Conservation (phyloP, 2,329 filamentous ascomycete species). For the Hypocreales sp. region DNA sequence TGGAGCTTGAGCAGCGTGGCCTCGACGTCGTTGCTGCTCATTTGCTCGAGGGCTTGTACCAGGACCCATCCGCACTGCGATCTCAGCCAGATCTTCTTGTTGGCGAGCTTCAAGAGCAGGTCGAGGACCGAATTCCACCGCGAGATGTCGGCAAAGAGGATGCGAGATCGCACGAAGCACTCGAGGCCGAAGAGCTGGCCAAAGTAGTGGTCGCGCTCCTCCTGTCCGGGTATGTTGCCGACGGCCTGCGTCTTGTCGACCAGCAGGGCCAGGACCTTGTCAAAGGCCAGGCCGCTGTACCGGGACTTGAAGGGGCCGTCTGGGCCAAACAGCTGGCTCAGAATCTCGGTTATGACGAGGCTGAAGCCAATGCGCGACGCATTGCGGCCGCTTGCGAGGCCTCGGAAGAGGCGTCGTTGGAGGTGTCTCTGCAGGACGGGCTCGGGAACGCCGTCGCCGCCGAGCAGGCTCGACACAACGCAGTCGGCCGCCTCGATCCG, state of each 20-base stretch:
- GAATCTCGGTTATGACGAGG: slow-evolving; percentile 68
- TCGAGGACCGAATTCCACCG: slow-evolving; percentile 56
- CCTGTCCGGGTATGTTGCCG: slow-evolving; percentile 46
- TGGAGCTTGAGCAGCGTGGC: slow-evolving; percentile 46
- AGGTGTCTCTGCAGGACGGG: slow-evolving; percentile 40
- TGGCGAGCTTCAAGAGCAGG: slow-evolving; percentile 56
- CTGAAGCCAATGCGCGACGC: slow-evolving; percentile 81
- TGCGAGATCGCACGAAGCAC: slow-evolving; percentile 65
- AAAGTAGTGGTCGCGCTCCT: slow-evolving; percentile 73
- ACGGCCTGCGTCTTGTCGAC: slow-evolving; percentile 38
- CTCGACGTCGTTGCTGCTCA: slow-evolving; percentile 41
- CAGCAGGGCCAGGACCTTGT: slow-evolving; percentile 35
- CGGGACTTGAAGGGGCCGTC: slow-evolving; percentile 26
- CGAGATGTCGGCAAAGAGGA: slow-evolving; percentile 46
- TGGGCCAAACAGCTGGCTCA: slow-evolving; percentile 52
- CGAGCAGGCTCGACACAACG: slow-evolving; percentile 40
- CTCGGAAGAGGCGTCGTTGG: slow-evolving; percentile 61
- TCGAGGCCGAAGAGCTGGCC: slow-evolving; percentile 80
- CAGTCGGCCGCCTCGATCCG: slow-evolving; percentile 43
- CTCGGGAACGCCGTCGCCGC: slow-evolving; percentile 32
- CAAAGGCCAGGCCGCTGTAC: slow-evolving; percentile 39
- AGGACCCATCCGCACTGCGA: slow-evolving; percentile 78
- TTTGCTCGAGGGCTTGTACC: slow-evolving; percentile 53
- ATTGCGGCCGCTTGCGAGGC: slow-evolving; percentile 80
- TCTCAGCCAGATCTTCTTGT: slow-evolving; percentile 77